Evolutionary conservation across 805 yeast species (phyloP).

Genomic region (Torulaspora maleeae): DNA sequence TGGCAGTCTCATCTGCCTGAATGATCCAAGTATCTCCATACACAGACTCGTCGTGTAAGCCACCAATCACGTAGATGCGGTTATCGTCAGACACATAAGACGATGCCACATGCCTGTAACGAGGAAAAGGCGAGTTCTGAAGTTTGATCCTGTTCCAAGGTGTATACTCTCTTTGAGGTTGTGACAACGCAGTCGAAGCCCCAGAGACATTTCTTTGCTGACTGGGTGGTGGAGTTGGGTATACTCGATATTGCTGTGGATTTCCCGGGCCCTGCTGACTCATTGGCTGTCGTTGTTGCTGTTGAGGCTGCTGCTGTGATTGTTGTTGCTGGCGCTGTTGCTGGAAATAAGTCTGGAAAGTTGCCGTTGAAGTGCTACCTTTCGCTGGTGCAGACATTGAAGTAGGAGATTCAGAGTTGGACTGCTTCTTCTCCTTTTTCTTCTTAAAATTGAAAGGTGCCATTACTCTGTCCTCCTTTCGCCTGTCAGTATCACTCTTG

Average conservation of each 20-base stretch:
- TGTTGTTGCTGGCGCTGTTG: conserved; percentile 19
- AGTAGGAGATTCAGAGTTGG: conserved; percentile 11
- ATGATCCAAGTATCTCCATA: conserved; percentile 95
- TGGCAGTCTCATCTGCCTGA: conserved; percentile 40
- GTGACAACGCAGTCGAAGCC: conserved; percentile 24
- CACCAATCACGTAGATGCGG: conserved; percentile 88
- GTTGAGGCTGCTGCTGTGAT: conserved; percentile 11
- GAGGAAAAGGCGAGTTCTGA: conserved; percentile 80
- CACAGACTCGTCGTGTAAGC: conserved; percentile 85
- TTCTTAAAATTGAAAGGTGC: conserved; percentile 57
- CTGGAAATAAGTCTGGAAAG: conserved; percentile 12
- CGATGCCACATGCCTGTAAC: conserved; percentile 89
- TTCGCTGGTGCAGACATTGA: conserved; percentile 22
- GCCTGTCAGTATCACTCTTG: not conserved
- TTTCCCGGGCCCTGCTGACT: conserved; percentile 6
- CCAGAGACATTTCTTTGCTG: conserved; percentile 34
- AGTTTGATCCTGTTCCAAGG: conserved; percentile 70
- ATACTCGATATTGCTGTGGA: conserved; percentile 17
- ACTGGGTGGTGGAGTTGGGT: conserved; percentile 25
- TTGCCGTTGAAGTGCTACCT: conserved; percentile 15
- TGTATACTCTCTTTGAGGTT: conserved; percentile 31
- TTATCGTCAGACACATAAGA: conserved; percentile 70
- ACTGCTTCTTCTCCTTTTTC: conserved; percentile 34
- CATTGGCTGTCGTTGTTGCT: conserved; percentile 13
- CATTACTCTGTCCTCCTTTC: conserved; percentile 33